Conservation (phyloP, 1,284 basidiomycete species). For the Irpex rosettiformis region DNA sequence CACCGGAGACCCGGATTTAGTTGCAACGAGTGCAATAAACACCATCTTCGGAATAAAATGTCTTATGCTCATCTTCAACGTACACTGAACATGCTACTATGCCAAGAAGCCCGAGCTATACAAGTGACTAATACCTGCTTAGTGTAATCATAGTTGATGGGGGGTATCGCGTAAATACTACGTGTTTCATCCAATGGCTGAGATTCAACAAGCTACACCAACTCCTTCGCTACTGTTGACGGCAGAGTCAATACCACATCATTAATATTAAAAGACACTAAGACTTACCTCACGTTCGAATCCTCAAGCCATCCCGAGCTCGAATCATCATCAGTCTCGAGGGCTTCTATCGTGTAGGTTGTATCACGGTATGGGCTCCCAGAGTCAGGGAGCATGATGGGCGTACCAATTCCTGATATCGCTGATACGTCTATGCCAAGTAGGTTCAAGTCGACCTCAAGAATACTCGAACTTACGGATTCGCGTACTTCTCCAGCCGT, state of each 20-base stretch:
- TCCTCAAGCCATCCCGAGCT: neutral
- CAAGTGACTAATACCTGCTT: too few species aligned
- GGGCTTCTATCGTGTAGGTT: neutral
- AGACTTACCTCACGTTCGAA: neutral
- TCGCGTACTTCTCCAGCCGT: conserved; percentile 7
- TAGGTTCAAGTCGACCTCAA: conserved; percentile 2
- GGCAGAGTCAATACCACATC: neutral
- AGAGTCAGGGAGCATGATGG: neutral
- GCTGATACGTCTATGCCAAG: neutral
- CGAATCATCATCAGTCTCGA: neutral
- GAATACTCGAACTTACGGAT: conserved; percentile 7
- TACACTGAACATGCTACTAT: too few species aligned
- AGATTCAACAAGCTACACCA: neutral
- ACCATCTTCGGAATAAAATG: too few species aligned
- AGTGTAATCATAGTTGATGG: neutral
- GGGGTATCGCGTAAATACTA: neutral
- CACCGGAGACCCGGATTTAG: too few species aligned
- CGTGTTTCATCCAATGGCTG: neutral
- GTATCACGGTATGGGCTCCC: neutral
- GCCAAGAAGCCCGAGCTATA: too few species aligned
- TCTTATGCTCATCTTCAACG: too few species aligned
- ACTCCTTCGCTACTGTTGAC: neutral
- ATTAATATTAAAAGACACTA: neutral
- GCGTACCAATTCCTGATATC: neutral
- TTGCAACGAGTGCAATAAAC: too few species aligned